Base-by-base conservation (phyloP, 78 protist species). In the Chrysochromulina parva region DNA sequence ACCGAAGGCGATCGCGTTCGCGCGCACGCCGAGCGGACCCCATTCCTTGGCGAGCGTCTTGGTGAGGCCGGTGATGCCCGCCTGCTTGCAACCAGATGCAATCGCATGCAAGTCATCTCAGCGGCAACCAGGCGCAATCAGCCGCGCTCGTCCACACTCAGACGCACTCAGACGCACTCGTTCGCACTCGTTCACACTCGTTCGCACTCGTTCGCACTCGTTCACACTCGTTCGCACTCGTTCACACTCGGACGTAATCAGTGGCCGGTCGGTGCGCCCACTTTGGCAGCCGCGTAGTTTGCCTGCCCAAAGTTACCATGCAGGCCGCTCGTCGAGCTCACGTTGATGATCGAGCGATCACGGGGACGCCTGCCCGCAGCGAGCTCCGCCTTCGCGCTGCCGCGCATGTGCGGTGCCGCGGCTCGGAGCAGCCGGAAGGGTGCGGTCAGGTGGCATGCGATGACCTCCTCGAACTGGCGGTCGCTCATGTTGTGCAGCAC, bases 281-380 rank as follows among this genome's bases (percentile, higher is more conserved):
- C 78, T 26, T 92, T 92, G 3, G 94, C 94, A 0, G 91, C 66
- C 24, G 91, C 89, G 16, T 92, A 92, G 58, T 92, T 92, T 0
- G 90, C 90, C 73, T 92, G 94, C 0, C 94, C 94, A 4, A 87
- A 76, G 48, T 92, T 92, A 20, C 94, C 94, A 13, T 92, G 94
- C 67, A 92, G 50, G 10, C 94, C 94, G 5, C 88, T 73, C 19
- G 91, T 92, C 11, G 89, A 81, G 10, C 59, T 47, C 50, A 92
- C 71, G 6, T 92, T 92, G 38, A 87, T 48, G 88, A 87, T 62
- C 88, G 69, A 19, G 5, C 88, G 85, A 24, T 87, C 78, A 7
- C 10, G 1, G 54, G 90, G 88, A 19, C 11, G 26, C 19, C 60
- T 62, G 3, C n/a, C 20, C 28, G 28, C 17, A 28, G 26, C 81